Evolutionary conservation across 106 monocot species (phyloP).

Genomic region (Platanthera guangdongensis): DNA sequence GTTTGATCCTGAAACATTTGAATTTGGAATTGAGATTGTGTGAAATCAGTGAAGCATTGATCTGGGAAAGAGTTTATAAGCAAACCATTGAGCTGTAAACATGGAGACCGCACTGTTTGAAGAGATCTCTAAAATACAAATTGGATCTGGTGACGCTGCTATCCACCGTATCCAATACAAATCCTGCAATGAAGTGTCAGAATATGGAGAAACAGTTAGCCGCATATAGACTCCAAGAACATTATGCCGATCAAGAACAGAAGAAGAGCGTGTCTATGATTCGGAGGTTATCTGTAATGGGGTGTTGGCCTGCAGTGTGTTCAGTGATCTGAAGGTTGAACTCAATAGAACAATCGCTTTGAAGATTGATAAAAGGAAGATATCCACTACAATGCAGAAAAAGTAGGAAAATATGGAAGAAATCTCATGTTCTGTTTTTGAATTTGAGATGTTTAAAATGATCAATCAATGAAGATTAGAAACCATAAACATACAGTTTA

Average conservation of each 20-base stretch:
- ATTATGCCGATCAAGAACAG: background rate
- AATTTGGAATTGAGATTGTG: background rate
- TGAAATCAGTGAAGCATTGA: background rate
- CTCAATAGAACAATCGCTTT: background rate
- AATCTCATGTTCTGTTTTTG: too few species aligned
- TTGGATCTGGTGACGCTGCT: conserved; percentile 90
- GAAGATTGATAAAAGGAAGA: too few species aligned
- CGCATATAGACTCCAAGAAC: background rate
- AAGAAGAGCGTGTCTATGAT: background rate
- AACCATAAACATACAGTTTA: too few species aligned
- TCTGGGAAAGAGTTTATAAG: background rate
- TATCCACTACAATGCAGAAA: too few species aligned
- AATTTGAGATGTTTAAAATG: too few species aligned
- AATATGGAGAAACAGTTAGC: background rate
- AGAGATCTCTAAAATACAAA: conserved; percentile 74
- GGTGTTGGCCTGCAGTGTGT: background rate
- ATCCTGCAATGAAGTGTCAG: conserved; percentile 38
- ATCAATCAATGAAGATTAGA: too few species aligned
- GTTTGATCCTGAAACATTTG: conserved; percentile 64
- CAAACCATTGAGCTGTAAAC: conserved; percentile 58
- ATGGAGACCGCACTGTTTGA: conserved; percentile 67
- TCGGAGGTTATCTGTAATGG: background rate
- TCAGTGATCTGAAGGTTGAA: background rate
- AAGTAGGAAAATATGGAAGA: too few species aligned
- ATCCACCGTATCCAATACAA: conserved; percentile 93